Evolutionary conservation across 768 basidiomycete species (phyloP), one percentile per base, ranked within the genome.

Genomic region (Russula olivacea): DNA sequence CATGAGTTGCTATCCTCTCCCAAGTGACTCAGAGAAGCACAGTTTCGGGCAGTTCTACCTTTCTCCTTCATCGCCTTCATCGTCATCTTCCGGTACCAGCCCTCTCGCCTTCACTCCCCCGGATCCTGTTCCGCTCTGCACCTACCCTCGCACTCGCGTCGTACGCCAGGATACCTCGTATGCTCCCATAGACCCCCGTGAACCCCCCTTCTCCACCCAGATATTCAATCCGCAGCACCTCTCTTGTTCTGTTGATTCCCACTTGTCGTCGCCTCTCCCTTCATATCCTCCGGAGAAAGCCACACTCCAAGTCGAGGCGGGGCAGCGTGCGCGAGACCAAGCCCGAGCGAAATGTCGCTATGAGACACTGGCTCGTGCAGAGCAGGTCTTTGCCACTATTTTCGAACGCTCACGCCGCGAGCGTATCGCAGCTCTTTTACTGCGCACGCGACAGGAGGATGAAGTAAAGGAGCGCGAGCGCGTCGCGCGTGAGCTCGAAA

Each of bases 391-490:
- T 41, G 51, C 52, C 12, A 48, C 54, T 38, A n/a, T 40, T 12
- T 57, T 66, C 21, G 56, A 65, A n/a, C 66, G 66, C 40, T 65
- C 61, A 19, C 59, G 66, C 28, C 64, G 57, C 12, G 66, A 67
- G 15, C 64, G 60, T n/a, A 17, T 61, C 21, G 11, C 32, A 4
- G 59, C 50, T 6, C 43, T 58, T 52, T 28, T 50, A 9, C 45
- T 63, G 38, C 67, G 67, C 17, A 49, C 52, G 9, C 56, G 25
- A 36, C 51, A 53, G n/a, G 65, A 61, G 49, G 64, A 61, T 41
- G 66, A 58, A 25, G 1, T 15, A 3, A 57, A 45, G 48, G 66
- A 56, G 28, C 64, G 56, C 47, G 57, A 54, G 7, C 56, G 59
- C 19, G 45, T 32, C 55, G 32, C 45, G n/a, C 63, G 51, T 15